Percentiles rank a stretch among this genome's conserved stretches.
phyloP scores from a whole-genome alignment of 495 filamentous ascomycete species.

The Penicillium daleae region DNA sequence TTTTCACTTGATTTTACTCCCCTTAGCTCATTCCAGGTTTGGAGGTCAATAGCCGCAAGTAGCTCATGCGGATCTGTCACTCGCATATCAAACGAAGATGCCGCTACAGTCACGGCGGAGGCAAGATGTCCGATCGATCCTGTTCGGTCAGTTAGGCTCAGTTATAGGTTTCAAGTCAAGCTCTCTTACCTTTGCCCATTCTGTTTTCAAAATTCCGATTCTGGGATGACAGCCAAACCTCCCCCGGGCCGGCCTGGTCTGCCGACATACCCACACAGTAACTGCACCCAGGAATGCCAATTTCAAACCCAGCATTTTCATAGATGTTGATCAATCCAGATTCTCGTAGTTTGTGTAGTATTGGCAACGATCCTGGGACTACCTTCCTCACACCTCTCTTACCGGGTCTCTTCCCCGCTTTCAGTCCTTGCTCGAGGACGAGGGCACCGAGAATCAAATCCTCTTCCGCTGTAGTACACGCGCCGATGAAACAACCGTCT shows the following conservation, averaged over 20 bases:
- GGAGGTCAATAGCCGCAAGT: conserved; percentile 30
- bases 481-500: conserved; percentile 55
- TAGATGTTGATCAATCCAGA: conserved; percentile 44
- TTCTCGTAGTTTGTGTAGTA: conserved; percentile 36
- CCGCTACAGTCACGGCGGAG: conserved; percentile 48
- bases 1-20: conserved; percentile 15
- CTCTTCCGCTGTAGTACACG: conserved; percentile 53
- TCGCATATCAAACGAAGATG: conserved; percentile 44
- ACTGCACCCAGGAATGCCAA: conserved; percentile 48
- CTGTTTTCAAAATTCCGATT: conserved; percentile 54
- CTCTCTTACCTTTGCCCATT: conserved; percentile 48
- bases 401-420: conserved; percentile 30
- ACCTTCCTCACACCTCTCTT: conserved; percentile 42
- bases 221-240: conserved; percentile 51
- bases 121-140: conserved; percentile 47
- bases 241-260: conserved; percentile 44
- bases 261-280: conserved; percentile 53
- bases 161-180: not conserved
- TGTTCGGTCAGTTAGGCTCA: conserved; percentile 8
- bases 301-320: conserved; percentile 44
- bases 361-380: conserved; percentile 44
- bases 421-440: conserved; percentile 42
- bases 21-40: not conserved
- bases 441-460: conserved; percentile 40
- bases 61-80: conserved; percentile 36